Conservation (phyloP, 2,329 filamentous ascomycete species). For the Talaromyces sp. region DNA sequence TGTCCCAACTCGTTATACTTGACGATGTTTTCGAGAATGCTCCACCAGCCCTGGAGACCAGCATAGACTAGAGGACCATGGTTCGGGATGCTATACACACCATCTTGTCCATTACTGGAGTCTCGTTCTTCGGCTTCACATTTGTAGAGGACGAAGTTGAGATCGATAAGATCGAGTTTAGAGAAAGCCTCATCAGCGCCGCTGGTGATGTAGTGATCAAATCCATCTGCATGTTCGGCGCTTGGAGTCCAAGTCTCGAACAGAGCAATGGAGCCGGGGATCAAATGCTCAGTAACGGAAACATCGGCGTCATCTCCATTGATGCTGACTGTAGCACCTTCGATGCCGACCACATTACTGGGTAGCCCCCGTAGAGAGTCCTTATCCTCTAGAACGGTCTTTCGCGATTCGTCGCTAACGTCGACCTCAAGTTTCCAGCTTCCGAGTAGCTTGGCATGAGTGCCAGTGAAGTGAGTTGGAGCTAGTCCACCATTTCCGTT, state of each 20-base stretch:
- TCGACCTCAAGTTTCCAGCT: constrained; percentile 93
- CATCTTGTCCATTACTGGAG: constrained; percentile 72
- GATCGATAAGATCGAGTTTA: constrained; percentile 69
- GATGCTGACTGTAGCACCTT: constrained; percentile 69
- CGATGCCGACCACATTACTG: constrained; percentile 70
- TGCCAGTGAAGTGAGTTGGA: constrained; percentile 76
- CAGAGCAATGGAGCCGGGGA: constrained; percentile 87
- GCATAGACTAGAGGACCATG: constrained; percentile 86
- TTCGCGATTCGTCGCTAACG: constrained; percentile 64
- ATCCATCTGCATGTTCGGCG: constrained; percentile 74
- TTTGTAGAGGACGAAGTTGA: constrained; percentile 88
- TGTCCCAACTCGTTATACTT: constrained; percentile 87
- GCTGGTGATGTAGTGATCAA: constrained; percentile 82
- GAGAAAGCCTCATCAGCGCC: constrained; percentile 75
- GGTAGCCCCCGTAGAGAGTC: constrained; percentile 76
- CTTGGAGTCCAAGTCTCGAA: constrained; percentile 95
- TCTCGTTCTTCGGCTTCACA: constrained; percentile 87
- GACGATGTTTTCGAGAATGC: constrained; percentile 77
- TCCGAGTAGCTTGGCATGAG: constrained; percentile 78
- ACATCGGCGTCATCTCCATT: constrained; percentile 72
- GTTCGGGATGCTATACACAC: constrained; percentile 82
- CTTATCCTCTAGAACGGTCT: constrained; percentile 64
- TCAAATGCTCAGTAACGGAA: constrained; percentile 75
- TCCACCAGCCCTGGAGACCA: constrained; percentile 99
- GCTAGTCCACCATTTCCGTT: constrained; percentile 77